Conservation (phyloP, 768 basidiomycete species). For the Kwoniella mangroviensis region DNA sequence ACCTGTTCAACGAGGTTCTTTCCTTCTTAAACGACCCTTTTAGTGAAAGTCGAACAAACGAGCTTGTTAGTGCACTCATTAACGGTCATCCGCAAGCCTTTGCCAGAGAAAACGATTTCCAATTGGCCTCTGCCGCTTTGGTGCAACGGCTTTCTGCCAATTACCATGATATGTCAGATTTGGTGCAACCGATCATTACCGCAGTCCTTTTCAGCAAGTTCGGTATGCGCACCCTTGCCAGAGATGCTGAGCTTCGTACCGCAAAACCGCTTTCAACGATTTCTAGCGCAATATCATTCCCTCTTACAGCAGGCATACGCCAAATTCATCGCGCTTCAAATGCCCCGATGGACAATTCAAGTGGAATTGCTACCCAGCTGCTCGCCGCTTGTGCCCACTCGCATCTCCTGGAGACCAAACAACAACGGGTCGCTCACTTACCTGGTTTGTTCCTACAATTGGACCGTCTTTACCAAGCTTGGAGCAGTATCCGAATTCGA, state of each 20-base stretch:
- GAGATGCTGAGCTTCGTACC: conserved; percentile 20
- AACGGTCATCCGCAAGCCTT: conserved; percentile 34
- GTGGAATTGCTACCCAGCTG: conserved; percentile 27
- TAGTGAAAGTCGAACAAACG: conserved; percentile 63
- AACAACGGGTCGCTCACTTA: conserved; percentile 20
- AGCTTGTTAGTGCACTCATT: conserved; percentile 59
- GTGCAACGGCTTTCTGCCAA: conserved; percentile 69
- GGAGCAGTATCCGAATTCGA: conserved; percentile 78
- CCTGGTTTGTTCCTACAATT: conserved; percentile 63
- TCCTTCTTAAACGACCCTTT: conserved; percentile 72
- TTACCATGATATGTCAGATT: conserved; percentile 74
- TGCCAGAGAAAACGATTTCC: conserved; percentile 71
- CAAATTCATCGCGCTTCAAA: conserved; percentile 4
- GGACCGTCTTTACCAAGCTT: conserved; percentile 75
- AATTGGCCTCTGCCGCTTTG: conserved; percentile 79
- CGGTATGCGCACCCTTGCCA: conserved; percentile 68
- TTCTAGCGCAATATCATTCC: conserved; percentile 23
- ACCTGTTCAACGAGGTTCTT: conserved; percentile 63
- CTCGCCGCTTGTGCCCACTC: conserved; percentile 30
- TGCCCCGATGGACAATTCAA: conserved; percentile 6
- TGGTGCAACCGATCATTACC: conserved; percentile 69
- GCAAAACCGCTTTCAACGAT: conserved; percentile 10
- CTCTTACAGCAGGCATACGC: conserved; percentile 13
- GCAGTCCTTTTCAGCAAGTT: conserved; percentile 71
- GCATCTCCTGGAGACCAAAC: conserved; percentile 9